Base-by-base conservation (phyloP, 345 rosid genomes). In the Pugionium dolabratum region DNA sequence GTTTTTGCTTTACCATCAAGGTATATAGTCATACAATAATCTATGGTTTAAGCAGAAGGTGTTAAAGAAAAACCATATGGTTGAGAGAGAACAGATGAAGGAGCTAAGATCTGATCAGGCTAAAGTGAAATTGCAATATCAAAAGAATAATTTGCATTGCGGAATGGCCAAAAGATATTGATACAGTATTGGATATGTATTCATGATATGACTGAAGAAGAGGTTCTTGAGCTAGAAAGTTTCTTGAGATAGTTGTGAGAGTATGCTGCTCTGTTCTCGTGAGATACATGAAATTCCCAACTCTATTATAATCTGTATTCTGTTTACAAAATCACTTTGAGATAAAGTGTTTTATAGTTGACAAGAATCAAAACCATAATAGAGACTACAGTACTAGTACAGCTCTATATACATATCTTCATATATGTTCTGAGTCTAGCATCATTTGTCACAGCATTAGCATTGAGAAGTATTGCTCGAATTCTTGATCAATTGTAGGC, bases 401-500 rank as follows among this genome's bases (percentile, higher is more conserved):
- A 67, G 52, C 40, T 67, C 64, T 54, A 67, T 67, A 4, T 74
- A 67, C 72, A n/a, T n/a, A 60, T 43, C 30, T 62, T 39, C 33
- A 43, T 33, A 37, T 54, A 59, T 46, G 57, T 47, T 41, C 46
- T n/a, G 59, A 11, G 70, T 34, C 39, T 61, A 57, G 41, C 54
- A 67, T 4, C n/a, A 56, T 47, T 70, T 73, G 27, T 81, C 80
- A 86, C 61, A 93, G 66, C 96, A 90, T 83, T 45, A 93, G 84
- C 69, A 1, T 79, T 27, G 98, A 87, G 78, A 93, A 93, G 74
- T 87, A 86, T 70, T 85, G 82, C 81, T 93, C 97, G 33, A 90
- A 90, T 69, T 93, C 98, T 80, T 83, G 88, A 83, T 93, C 98
- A 65, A 90, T 93, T 6, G 94, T 93, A 3, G 90, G 97, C 70